These are phyloP conservation scores for Coniochaeta sp. DNA, from an alignment of 2,329 filamentous ascomycete genomes.

Conservation along the genomic window DNA sequence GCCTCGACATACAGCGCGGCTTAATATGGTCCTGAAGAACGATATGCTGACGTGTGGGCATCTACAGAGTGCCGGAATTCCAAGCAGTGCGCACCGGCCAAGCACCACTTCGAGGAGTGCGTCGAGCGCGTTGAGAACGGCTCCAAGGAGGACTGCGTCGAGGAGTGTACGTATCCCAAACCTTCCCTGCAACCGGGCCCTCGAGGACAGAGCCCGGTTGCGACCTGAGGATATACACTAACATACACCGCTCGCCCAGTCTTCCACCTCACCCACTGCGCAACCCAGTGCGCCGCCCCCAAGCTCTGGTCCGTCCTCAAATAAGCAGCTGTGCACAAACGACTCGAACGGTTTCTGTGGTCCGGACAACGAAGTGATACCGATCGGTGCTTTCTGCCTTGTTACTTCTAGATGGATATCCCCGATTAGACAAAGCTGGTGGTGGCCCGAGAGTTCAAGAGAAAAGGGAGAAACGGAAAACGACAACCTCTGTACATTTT, in stretches of 20 bases:
- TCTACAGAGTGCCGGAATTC: slow-evolving; percentile 80
- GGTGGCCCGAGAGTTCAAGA: neutral
- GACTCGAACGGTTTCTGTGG: neutral
- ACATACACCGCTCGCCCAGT: slow-evolving; percentile 45
- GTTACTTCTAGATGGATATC: slow-evolving; percentile 1
- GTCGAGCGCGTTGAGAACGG: slow-evolving; percentile 84
- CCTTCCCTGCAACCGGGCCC: slow-evolving; percentile 16
- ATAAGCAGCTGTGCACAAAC: slow-evolving; percentile 45
- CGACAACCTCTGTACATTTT: neutral
- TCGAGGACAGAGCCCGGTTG: too few species aligned
- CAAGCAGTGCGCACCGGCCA: slow-evolving; percentile 73
- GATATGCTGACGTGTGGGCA: too few species aligned
- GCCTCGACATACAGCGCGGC: too few species aligned
- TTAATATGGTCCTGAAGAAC: slow-evolving; percentile 6
- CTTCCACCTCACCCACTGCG: slow-evolving; percentile 98
- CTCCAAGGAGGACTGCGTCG: slow-evolving; percentile 89
- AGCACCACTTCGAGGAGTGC: slow-evolving; percentile 98
- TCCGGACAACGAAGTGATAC: neutral
- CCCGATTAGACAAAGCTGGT: neutral
- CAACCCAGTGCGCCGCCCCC: slow-evolving; percentile 83
- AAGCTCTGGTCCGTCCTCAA: slow-evolving; percentile 92
- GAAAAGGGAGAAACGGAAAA: neutral
- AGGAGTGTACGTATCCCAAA: slow-evolving; percentile 73
- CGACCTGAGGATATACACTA: too few species aligned
- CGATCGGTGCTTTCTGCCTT: too few species aligned